These are phyloP conservation scores for Rugosomyces carneus DNA, from an alignment of 1,284 basidiomycete genomes.

Conservation along the genomic window DNA sequence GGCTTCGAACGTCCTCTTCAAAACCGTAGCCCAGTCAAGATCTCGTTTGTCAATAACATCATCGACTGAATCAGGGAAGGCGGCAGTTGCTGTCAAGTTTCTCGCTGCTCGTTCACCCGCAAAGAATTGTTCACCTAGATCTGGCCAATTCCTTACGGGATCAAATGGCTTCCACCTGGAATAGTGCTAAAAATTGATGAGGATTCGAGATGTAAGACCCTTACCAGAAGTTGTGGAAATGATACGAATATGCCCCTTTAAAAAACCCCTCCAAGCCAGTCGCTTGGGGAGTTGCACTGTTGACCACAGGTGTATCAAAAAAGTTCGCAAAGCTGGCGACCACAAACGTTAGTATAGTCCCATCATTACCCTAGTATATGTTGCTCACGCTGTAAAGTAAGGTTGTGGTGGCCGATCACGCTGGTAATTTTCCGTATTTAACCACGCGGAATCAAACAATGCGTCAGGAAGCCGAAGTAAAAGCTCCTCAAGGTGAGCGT, in stretches of 20 bases:
- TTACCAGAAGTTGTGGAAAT: conserved; percentile 83
- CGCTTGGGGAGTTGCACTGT: conserved; percentile 67
- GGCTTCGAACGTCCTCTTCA: conserved; percentile 74
- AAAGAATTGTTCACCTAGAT: conserved; percentile 61
- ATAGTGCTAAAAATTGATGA: no score
- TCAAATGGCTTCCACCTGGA: conserved; percentile 21
- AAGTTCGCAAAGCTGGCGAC: conserved; percentile 63
- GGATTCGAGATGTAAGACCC: conserved; percentile 11
- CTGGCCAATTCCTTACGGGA: conserved; percentile 65
- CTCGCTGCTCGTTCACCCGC: conserved; percentile 48
- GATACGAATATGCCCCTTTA: conserved; percentile 80
- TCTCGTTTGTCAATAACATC: conserved; percentile 55
- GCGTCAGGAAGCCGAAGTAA: conserved; percentile 79
- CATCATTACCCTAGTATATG: no score
- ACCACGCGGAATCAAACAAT: conserved; percentile 83
- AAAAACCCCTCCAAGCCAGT: conserved; percentile 85
- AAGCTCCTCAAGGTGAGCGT: conserved; percentile 68
- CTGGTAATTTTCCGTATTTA: conserved; percentile 80
- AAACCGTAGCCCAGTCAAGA: conserved; percentile 65
- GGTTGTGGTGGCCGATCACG: conserved; percentile 80
- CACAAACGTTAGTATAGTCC: not conserved
- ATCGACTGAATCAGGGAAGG: conserved; percentile 23
- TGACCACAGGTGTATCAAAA: conserved; percentile 69
- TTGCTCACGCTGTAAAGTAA: conserved; percentile 69
- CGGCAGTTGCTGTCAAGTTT: conserved; percentile 26